Evolutionary conservation across 2,329 filamentous ascomycete species (phyloP).

Genomic region (Nigrospora osmanthi): DNA sequence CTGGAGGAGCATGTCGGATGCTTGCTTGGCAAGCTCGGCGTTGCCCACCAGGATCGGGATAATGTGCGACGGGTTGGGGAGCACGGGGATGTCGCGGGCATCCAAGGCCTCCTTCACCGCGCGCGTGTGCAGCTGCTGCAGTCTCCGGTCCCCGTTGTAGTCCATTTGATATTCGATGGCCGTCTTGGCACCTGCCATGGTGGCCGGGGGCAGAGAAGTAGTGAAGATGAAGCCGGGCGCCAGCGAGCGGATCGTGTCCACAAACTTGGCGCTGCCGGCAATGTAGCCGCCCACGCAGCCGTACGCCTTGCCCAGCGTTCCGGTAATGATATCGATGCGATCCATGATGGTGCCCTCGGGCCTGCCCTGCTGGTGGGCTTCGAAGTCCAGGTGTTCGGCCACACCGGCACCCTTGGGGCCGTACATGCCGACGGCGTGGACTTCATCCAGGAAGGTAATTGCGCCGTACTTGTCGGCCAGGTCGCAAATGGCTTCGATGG

Average conservation of each 20-base stretch:
- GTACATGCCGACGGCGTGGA: conserved; percentile 99
- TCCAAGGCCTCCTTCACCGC: conserved; percentile 82
- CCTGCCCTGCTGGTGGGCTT: conserved; percentile 68
- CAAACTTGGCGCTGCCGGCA: conserved; percentile 75
- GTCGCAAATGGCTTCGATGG: conserved; percentile 93
- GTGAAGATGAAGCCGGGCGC: conserved; percentile 99
- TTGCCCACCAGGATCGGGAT: conserved; percentile 90
- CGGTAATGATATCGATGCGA: conserved; percentile 94
- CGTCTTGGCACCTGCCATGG: conserved; percentile 87
- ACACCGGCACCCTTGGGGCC: conserved; percentile 92
- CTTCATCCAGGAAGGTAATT: conserved; percentile 95
- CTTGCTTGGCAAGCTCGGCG: conserved; percentile 83
- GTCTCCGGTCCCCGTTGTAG: conserved; percentile 76
- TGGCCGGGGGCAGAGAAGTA: conserved; percentile 88
- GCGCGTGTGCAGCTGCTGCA: conserved; percentile 94
- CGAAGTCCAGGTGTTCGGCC: conserved; percentile 93
- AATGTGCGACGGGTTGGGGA: conserved; percentile 96
- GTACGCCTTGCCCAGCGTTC: conserved; percentile 94
- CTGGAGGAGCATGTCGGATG: conserved; percentile 83
- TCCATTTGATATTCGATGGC: conserved; percentile 92
- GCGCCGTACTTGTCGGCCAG: conserved; percentile 96
- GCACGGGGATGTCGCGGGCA: conserved; percentile 83
- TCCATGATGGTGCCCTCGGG: conserved; percentile 86
- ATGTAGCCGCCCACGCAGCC: conserved; percentile 98
- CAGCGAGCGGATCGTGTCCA: conserved; percentile 89